Conservation (phyloP, 768 basidiomycete genomes). For the Podaxis sp. region DNA sequence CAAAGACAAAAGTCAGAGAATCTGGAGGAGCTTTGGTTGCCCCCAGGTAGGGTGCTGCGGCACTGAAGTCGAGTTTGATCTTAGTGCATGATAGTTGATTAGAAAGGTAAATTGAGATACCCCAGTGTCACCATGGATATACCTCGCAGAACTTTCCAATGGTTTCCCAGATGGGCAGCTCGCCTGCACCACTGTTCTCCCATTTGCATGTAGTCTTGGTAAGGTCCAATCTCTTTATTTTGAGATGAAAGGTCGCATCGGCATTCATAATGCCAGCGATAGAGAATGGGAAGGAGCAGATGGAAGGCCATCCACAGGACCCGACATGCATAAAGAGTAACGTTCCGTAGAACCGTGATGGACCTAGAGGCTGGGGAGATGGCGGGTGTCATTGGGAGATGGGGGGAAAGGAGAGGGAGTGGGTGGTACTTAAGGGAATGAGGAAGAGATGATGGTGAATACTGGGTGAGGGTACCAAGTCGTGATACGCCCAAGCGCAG, state of each 20-base stretch:
- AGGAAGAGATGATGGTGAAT: slow-evolving; percentile 29
- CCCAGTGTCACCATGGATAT: neutral
- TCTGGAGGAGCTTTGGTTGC: neutral
- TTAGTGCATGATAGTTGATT: neutral
- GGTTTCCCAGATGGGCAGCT: neutral
- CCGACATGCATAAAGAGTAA: neutral
- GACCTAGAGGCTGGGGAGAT: slow-evolving; percentile 23
- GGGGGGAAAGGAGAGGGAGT: slow-evolving; percentile 21
- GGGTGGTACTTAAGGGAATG: slow-evolving; percentile 23
- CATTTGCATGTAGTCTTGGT: neutral
- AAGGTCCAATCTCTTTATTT: neutral
- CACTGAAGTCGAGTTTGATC: neutral
- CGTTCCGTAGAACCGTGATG: no score
- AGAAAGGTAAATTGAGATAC: neutral
- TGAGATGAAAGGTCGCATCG: neutral
- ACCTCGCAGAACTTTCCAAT: neutral
- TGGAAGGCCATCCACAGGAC: neutral
- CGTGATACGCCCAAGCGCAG: slow-evolving; percentile 9
- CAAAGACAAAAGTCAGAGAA: neutral
- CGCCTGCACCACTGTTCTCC: neutral
- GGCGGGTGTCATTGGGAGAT: slow-evolving; percentile 38
- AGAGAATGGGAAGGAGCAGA: neutral
- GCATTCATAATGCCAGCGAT: neutral
- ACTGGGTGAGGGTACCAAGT: slow-evolving; percentile 26
- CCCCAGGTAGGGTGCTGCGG: neutral